Base-by-base conservation (phyloP, 2,329 filamentous ascomycete genomes). In the Mycogone perniciosa region DNA sequence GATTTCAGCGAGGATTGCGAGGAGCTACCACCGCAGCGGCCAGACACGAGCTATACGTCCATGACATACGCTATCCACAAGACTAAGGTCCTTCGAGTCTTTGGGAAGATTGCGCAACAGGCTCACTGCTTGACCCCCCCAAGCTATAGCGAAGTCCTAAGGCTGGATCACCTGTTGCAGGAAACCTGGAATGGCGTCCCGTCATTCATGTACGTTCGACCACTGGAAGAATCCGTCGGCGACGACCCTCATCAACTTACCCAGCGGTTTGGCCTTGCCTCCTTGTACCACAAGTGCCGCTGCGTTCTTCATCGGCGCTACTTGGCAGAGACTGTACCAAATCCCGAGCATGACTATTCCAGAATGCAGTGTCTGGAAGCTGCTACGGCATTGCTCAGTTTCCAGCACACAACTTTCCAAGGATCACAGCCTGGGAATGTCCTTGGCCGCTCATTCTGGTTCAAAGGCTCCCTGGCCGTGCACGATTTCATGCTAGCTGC, bases 401-500 rank as follows among this genome's bases (percentile, higher is more conserved):
- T 73, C 52, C 79, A 82, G 59, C 57, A 67, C 33, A 61, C 63
- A 31, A 72, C 80, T 40, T 73, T 73, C 61, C 66, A 76, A 45
- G 75, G 73, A 1, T 72, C 69, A 2, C 72, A 74, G 50, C 79
- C 80, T 0, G 80, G 80, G 1, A 76, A 76, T 5, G 67, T 78
- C 29, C 64, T 85, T 10, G 67, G 71, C 54, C 67, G 71, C 31
- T 72, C 77, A 35, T 71, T 73, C 5, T 83, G 80, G 76, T 82
- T 83, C 57, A 62, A 82, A 20, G 76, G 75, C 3, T 77, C 77
- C 1, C 65, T 85, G 4, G 74, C 76, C 8, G 73, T 80, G 46
- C 79, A 83, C 46, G 81, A 85, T 59, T 85, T 80, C 46, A 66
- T 85, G 46, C 71, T 85, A 2, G 80, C 81, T 0, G 75, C 77